phyloP scores from a whole-genome alignment of 805 yeast genomes.

The Wickerhamomyces subpelliculosus region DNA sequence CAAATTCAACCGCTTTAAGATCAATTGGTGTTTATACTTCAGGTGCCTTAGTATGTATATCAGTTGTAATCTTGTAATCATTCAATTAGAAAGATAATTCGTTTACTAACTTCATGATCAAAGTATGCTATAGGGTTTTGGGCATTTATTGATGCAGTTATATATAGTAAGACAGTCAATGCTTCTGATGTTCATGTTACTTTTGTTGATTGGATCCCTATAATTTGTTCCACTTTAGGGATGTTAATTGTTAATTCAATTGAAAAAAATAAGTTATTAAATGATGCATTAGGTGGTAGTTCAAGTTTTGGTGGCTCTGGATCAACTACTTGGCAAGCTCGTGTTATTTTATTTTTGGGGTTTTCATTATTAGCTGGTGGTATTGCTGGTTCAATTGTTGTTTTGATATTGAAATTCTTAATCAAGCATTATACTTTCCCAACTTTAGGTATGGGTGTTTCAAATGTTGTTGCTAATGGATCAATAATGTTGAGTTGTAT shows the following conservation, averaged over 20 bases:
- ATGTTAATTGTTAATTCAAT: slow-evolving; percentile 62
- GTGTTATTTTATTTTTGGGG: slow-evolving; percentile 84
- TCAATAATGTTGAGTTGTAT: slow-evolving; percentile 85
- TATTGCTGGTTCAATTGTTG: slow-evolving; percentile 84
- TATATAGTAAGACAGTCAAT: slow-evolving; percentile 77
- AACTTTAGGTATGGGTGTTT: slow-evolving; percentile 89
- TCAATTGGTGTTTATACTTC: slow-evolving; percentile 71
- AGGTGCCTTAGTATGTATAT: slow-evolving; percentile 45
- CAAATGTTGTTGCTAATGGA: slow-evolving; percentile 75
- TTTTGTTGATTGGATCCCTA: slow-evolving; percentile 94
- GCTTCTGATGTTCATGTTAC: slow-evolving; percentile 84
- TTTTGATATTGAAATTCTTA: slow-evolving; percentile 76
- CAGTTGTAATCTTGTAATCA: no score
- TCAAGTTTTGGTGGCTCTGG: slow-evolving; percentile 30
- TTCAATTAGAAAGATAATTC: no score
- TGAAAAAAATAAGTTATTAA: slow-evolving; percentile 35
- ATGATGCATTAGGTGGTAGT: slow-evolving; percentile 26
- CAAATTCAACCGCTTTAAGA: slow-evolving; percentile 65
- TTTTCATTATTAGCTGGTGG: slow-evolving; percentile 93
- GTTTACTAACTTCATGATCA: slow-evolving; percentile 10
- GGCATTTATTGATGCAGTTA: slow-evolving; percentile 82
- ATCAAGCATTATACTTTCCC: slow-evolving; percentile 77
- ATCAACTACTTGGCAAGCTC: slow-evolving; percentile 85
- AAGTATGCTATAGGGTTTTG: slow-evolving; percentile 83
- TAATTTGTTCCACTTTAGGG: slow-evolving; percentile 81